phyloP scores from a whole-genome alignment of 2,329 filamentous ascomycete genomes.

The Elsinoe necatrix region DNA sequence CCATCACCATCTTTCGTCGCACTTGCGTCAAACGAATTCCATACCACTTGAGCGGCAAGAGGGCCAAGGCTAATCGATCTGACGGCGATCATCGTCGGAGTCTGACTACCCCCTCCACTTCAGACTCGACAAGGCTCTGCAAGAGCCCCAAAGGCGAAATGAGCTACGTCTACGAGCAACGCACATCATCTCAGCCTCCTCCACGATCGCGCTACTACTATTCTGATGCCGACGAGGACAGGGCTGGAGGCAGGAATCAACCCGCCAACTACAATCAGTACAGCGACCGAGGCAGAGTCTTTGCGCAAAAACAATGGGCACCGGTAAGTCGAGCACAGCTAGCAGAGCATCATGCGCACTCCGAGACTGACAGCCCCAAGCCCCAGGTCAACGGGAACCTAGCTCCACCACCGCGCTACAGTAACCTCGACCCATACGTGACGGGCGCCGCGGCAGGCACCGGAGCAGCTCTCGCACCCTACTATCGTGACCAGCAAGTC shows the following conservation, averaged over 20 bases:
- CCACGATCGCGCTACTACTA: slow-evolving; percentile 11
- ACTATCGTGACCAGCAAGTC: not conserved
- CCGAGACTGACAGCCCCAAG: not conserved
- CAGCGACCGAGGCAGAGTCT: slow-evolving; percentile 11
- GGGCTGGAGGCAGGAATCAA: not conserved
- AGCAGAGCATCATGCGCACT: not conserved
- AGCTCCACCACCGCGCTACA: slow-evolving; percentile 5
- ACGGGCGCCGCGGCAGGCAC: slow-evolving; percentile 1
- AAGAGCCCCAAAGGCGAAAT: not conserved
- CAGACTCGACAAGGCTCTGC: not conserved
- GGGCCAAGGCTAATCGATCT: not conserved
- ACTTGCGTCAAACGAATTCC: not conserved
- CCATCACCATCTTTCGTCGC: not conserved
- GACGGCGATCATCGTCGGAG: not conserved
- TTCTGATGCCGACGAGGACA: slow-evolving; percentile 13
- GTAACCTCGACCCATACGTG: slow-evolving; percentile 2
- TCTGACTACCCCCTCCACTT: not conserved
- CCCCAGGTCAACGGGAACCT: slow-evolving; percentile 9
- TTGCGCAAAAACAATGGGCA: slow-evolving; percentile 3
- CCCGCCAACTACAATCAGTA: slow-evolving; percentile 12
- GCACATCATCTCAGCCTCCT: slow-evolving; percentile 10
- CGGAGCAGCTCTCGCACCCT: slow-evolving; percentile 3
- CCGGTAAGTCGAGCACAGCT: not conserved
- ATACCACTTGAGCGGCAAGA: not conserved
- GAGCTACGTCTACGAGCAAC: slow-evolving; percentile 17